Evolutionary conservation across 345 rosid genomes (phyloP).

Genomic region (Brassica rapa): DNA sequence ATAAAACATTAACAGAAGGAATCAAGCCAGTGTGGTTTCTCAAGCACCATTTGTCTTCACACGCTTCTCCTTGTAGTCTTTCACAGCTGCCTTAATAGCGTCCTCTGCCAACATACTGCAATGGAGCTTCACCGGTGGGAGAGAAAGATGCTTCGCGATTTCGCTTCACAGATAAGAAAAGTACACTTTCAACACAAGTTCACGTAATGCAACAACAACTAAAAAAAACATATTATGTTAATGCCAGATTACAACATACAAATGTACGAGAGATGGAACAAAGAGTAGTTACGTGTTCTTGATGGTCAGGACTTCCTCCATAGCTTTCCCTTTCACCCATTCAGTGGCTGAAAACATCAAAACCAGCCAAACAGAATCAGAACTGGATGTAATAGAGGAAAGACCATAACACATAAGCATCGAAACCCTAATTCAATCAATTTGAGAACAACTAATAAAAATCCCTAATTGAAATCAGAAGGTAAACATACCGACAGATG

Average conservation of each 20-base stretch:
- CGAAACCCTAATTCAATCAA: too few species aligned
- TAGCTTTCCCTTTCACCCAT: conserved; percentile 97
- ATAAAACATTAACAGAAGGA: conserved; percentile 22
- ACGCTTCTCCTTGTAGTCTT: conserved; percentile 76
- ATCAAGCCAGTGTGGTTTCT: conserved; percentile 55
- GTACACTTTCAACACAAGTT: background rate
- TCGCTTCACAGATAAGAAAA: conserved; percentile 46
- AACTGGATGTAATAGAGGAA: too few species aligned
- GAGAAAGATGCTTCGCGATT: conserved; percentile 95
- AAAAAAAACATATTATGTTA: too few species aligned
- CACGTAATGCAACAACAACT: background rate
- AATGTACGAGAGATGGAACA: too few species aligned
- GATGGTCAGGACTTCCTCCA: conserved; percentile 87
- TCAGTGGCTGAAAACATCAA: conserved; percentile 64
- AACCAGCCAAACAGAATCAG: conserved; percentile 1
- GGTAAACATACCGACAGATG: conserved; percentile 92
- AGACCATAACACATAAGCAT: too few species aligned
- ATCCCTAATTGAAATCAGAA: background rate
- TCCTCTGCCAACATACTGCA: conserved; percentile 99
- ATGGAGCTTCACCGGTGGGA: conserved; percentile 98
- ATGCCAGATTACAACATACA: too few species aligned
- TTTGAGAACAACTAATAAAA: background rate
- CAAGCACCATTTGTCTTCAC: conserved; percentile 42
- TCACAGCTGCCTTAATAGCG: conserved; percentile 98
- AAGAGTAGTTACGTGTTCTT: conserved; percentile 66